phyloP scores from a whole-genome alignment of 2,329 filamentous ascomycete species.

The Epichloe festucae region DNA sequence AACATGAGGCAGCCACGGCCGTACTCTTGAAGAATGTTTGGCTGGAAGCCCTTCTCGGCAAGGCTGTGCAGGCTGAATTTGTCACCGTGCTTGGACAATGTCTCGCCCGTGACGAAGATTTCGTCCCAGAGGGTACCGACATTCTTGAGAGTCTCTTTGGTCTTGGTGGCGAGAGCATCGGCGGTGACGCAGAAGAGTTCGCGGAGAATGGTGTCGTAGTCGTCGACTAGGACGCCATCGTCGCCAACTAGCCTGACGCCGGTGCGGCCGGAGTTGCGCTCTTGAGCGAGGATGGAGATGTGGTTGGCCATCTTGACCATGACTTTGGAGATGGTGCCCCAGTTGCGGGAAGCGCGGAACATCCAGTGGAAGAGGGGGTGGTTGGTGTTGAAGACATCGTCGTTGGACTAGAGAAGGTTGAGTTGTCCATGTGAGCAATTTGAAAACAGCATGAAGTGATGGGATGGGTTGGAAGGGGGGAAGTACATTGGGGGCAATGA shows the following conservation, averaged over 20 bases:
- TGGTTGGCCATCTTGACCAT: slow-evolving; percentile 62
- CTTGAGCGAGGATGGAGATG: slow-evolving; percentile 38
- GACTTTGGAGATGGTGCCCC: slow-evolving; percentile 54
- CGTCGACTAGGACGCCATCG: slow-evolving; percentile 44
- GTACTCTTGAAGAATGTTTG: slow-evolving; percentile 21
- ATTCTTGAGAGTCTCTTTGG: slow-evolving; percentile 49
- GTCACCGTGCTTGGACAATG: slow-evolving; percentile 5
- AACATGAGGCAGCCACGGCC: slow-evolving; percentile 73
- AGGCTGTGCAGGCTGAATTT: slow-evolving; percentile 18
- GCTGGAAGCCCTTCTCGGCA: slow-evolving; percentile 27
- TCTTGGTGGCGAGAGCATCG: slow-evolving; percentile 53
- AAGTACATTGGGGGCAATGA: neutral
- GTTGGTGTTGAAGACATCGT: slow-evolving; percentile 59
- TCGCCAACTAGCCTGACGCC: slow-evolving; percentile 36
- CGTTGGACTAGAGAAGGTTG: slow-evolving; percentile 6
- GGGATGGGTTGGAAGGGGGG: no score
- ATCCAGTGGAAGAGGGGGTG: slow-evolving; percentile 84
- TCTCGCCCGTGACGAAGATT: slow-evolving; percentile 51
- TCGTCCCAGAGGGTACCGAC: slow-evolving; percentile 64
- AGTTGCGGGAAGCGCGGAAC: slow-evolving; percentile 68
- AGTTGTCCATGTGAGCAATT: neutral
- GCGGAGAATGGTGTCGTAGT: slow-evolving; percentile 66
- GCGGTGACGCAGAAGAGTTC: slow-evolving; percentile 76
- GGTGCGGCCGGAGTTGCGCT: slow-evolving; percentile 22
- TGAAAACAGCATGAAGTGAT: no score